Conservation (phyloP, 495 filamentous ascomycete genomes). For the Talaromyces nanjingensis region DNA sequence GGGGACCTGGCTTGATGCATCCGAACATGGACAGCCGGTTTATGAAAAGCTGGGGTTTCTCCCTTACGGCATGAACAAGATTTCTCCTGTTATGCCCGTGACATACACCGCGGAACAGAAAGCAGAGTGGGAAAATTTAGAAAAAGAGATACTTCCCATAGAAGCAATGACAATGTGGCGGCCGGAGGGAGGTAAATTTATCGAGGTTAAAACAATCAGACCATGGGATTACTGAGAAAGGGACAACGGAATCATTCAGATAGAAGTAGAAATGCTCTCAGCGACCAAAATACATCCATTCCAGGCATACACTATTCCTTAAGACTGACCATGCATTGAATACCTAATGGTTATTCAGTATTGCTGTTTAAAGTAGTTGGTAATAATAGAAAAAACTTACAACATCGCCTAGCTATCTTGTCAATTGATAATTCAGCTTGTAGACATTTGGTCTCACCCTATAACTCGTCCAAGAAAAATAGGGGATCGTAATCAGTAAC, state of each 20-base stretch:
- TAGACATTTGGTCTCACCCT: not conserved
- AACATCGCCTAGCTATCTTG: not conserved
- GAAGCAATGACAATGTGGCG: conserved; percentile 19
- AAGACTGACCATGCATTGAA: not conserved
- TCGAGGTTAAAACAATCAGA: conserved; percentile 9
- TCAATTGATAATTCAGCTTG: not conserved
- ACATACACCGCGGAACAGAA: conserved; percentile 9
- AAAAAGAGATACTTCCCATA: conserved; percentile 14
- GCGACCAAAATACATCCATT: not conserved
- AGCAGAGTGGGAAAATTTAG: conserved; percentile 16
- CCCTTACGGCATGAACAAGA: conserved; percentile 4
- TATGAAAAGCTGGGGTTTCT: conserved; percentile 22
- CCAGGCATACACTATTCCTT: not conserved
- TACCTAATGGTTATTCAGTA: not conserved
- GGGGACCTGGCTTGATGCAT: conserved; percentile 22
- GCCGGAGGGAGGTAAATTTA: conserved; percentile 16
- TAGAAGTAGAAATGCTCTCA: not conserved
- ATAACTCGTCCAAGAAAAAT: not conserved
- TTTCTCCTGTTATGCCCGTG: conserved; percentile 9
- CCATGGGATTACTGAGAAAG: not conserved
- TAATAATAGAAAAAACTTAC: not conserved
- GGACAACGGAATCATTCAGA: not conserved
- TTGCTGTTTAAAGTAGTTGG: not conserved
- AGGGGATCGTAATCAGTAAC: not conserved
- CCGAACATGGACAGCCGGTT: conserved; percentile 15